Evolutionary conservation across 352 stramenopile species (phyloP).

Genomic region (Globisporangium emineosum): DNA sequence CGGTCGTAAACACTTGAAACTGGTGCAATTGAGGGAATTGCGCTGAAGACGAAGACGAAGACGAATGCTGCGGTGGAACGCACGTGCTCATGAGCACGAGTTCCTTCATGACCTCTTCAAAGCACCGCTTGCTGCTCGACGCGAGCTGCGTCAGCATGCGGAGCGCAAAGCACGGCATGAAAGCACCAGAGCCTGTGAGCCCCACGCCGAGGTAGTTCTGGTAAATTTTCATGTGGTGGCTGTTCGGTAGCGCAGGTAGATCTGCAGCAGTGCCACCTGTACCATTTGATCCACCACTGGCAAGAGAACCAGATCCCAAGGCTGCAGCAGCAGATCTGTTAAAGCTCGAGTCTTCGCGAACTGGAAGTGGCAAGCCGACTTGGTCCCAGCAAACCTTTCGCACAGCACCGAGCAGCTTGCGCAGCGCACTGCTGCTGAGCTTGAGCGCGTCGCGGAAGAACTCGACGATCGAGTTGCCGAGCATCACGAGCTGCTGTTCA

Average conservation of each 20-base stretch:
- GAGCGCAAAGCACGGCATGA: constrained; percentile 70
- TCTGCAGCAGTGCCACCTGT: constrained; percentile 18
- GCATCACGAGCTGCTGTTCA: constrained; percentile 83
- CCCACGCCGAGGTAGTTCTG: constrained; percentile 75
- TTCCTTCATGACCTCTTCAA: constrained; percentile 74
- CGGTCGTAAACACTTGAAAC: constrained; percentile 76
- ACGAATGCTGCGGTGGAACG: constrained; percentile 28
- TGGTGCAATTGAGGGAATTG: constrained; percentile 60
- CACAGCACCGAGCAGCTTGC: constrained; percentile 58
- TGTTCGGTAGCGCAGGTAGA: constrained; percentile 35
- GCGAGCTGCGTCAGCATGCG: constrained; percentile 82
- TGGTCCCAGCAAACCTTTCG: constrained; percentile 70
- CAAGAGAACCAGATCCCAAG: not conserved
- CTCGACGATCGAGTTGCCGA: constrained; percentile 82
- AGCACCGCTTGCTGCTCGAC: constrained; percentile 65
- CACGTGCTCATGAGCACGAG: constrained; percentile 74
- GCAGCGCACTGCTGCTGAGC: constrained; percentile 54
- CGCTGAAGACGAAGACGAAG: constrained; percentile 23
- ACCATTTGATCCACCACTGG: not conserved
- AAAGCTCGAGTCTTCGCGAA: constrained; percentile 3
- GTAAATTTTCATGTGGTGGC: constrained; percentile 78
- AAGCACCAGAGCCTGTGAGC: constrained; percentile 49
- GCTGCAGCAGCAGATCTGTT: not conserved
- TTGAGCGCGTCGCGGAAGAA: constrained; percentile 77
- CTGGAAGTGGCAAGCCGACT: constrained; percentile 48